Evolutionary conservation across 2,329 filamentous ascomycete genomes (phyloP), one percentile per base, ranked within the genome.

Genomic region (Trichoderma koningii): DNA sequence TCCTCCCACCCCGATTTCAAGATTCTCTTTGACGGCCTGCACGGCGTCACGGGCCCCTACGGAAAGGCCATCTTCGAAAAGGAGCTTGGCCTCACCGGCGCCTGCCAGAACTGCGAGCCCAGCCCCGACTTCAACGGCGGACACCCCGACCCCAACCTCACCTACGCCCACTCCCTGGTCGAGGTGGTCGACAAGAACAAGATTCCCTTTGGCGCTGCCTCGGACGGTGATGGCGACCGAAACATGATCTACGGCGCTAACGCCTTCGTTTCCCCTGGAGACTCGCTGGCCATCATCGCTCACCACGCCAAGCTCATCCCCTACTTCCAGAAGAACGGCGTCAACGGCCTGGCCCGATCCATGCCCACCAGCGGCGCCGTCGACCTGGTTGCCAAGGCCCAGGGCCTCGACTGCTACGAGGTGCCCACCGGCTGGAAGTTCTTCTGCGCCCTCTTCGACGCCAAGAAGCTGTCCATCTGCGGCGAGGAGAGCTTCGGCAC

Each of bases 181-280:
- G 92, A 97, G 74, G 91, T 88, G 67, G 95, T 99, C 48, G 93
- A 99, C 79, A 91, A 91, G 82, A 88, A 92, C 73, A 86, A 88
- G 66, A 93, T 99, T 69, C 95, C 96, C 75, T 99, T 99, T 73
- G 95, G 95, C 74, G 95, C 95, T 66, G 95, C 95, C 55, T 96
- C 92, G 69, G 95, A 99, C 72, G 95, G 95, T 71, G 95, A 99
- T 73, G 95, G 95, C 73, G 95, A 99, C 83, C 91, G 95, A 72
- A 99, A 99, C 87, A 99, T 99, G 95, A 99, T 99, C 76, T 99
- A 99, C 80, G 95, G 95, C 68, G 93, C 94, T 70, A 94, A 96
- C 74, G 88, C 90, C 51, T 99, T 99, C 75, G 95, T 99, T 68
- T 98, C 94, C 7, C 95, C 95, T 7, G 95, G 95, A 75, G 95